Evolutionary conservation across 78 protist species (phyloP), one percentile per base, ranked within the genome.

Genomic region (Dictyostelium discoideum): DNA sequence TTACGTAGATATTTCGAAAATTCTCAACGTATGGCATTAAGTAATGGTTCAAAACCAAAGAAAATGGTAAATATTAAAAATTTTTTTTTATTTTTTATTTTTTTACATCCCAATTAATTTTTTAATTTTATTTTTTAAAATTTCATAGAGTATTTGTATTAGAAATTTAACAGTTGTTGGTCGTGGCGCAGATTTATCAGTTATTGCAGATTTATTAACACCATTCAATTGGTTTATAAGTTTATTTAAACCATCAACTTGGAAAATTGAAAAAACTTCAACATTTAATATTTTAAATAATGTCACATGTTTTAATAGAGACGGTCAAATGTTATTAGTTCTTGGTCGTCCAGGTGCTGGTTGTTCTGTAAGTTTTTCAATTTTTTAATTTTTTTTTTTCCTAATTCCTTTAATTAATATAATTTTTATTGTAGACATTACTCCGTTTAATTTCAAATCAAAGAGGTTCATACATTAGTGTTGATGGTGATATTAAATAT

Each of bases 321-420:
- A 93, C 57, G 96, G 96, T 82, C 57, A 92, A 46, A 92, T 92
- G 96, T 84, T 92, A 39, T 86, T 92, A 84, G 96, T 92, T 9
- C 54, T 92, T 13, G 96, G 95, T 73, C 22, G 96, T 40, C 96
- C 89, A n/a, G 96, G 96, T 14, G 29, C 92, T 76, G 92, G 92
- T 37, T 86, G 92, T 54, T 65, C 92, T 5, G 32, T 26, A 77
- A 20, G 32, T 77, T 20, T 77, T 18, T n/a, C n/a, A n/a, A n/a
- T n/a, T 44, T 46, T 72, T 72, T n/a, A 77, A 13, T n/a, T 40
- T 40, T 44, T 86, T 76, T 86, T 86, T 6, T 86, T 60, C 69
- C 37, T 32, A 32, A 32, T 83, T 65, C 2, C 8, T 44, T 44
- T 2, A 44, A 44, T 44, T 44, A 44, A 63, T 22, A 22, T 22